Evolutionary conservation across 208 protist species (phyloP), one percentile per base, ranked within the genome.

Genomic region (Entamoeba histolytica): DNA sequence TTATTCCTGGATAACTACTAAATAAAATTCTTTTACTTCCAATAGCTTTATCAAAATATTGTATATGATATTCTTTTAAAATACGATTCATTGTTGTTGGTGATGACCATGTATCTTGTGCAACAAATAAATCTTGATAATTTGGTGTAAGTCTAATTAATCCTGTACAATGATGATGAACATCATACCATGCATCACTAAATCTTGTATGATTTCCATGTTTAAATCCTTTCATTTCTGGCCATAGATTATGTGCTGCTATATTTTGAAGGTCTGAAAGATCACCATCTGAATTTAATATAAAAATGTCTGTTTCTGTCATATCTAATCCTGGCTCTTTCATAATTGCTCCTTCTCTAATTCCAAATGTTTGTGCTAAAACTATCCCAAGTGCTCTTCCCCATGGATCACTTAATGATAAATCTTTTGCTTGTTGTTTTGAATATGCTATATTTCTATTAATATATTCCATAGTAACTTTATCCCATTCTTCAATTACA

Each of bases 1-100:
- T 28, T 14, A 94, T 35, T 44, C 92, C 94, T 5, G 94, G 94
- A 47, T 94, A 94, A 50, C 91, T 93, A 49, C 91, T 91, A 39
- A 93, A 94, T 5, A 23, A 28, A 23, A 94, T 52, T 44, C 44
- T 51, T 31, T 49, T 51, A 14, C 50, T 49, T 69, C 55, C 55
- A 39, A 92, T 39, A 15, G 92, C 31, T 5, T 93, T 57, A 8
- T 92, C 78, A 69, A 69, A 69, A 23, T 69, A 69, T 69, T 69
- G 0, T 23, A 69, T 69, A 23, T 69, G 55, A 57, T 93, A 93
- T 10, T 57, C 39, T 44, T 94, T 94, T 5, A 78, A 61, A 10
- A 94, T 57, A 57, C 91, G 49, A 47, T 52, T 93, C 91, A 94
- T 93, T 4, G 91, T 28, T 49, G 91, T 57, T 91, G 49, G 92